Evolutionary conservation across 768 basidiomycete species (phyloP).

Genomic region (Pleurotus giganteus): DNA sequence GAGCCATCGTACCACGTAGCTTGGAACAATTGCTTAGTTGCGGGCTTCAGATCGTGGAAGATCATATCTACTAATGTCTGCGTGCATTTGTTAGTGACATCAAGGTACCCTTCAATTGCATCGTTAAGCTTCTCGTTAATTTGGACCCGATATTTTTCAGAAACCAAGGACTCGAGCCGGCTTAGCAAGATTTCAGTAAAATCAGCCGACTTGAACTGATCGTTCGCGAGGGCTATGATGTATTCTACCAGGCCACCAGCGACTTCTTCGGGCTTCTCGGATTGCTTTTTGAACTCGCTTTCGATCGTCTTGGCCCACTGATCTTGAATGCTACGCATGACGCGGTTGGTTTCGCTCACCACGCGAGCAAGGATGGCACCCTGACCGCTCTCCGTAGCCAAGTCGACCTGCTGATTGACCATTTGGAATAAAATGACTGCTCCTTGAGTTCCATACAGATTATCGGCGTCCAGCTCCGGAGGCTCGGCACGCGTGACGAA

Average conservation of each 20-base stretch:
- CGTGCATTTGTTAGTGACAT: slow-evolving; percentile 97
- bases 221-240: slow-evolving; percentile 94
- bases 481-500: slow-evolving; percentile 82
- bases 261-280: slow-evolving; percentile 85
- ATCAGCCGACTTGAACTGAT: slow-evolving; percentile 95
- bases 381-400: slow-evolving; percentile 94
- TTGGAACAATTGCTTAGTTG: slow-evolving; percentile 82
- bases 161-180: slow-evolving; percentile 88
- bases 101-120: slow-evolving; percentile 96
- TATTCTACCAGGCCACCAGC: slow-evolving; percentile 92
- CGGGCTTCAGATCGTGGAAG: slow-evolving; percentile 91
- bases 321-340: slow-evolving; percentile 85
- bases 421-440: slow-evolving; percentile 97
- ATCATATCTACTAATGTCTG: slow-evolving; percentile 92
- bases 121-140: slow-evolving; percentile 91
- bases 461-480: slow-evolving; percentile 87
- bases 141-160: slow-evolving; percentile 81
- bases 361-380: slow-evolving; percentile 90
- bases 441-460: slow-evolving; percentile 87
- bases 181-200: slow-evolving; percentile 84
- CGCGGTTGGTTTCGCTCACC: slow-evolving; percentile 81
- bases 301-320: slow-evolving; percentile 87
- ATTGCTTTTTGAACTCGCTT: slow-evolving; percentile 81
- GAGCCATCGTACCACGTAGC: slow-evolving; percentile 83
- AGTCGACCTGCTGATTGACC: slow-evolving; percentile 95